Conservation (phyloP, 2,329 filamentous ascomycete genomes). For the Furcasterigmium sp. region DNA sequence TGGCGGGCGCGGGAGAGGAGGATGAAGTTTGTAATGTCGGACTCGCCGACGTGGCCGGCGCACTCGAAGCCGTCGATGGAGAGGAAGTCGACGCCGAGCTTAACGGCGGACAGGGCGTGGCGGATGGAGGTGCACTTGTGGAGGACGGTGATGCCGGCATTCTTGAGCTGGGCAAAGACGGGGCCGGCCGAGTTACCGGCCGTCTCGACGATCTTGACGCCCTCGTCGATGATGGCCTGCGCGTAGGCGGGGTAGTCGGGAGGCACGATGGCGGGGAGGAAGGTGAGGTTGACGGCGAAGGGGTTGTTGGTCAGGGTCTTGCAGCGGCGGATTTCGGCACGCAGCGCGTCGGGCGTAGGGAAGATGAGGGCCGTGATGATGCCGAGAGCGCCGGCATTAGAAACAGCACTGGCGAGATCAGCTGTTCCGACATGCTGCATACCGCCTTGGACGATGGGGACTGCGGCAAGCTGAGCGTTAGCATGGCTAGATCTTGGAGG, state of each 20-base stretch:
- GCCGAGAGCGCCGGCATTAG: constrained; percentile 76
- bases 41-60: constrained; percentile 82
- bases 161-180: constrained; percentile 84
- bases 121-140: constrained; percentile 98
- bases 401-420: constrained; percentile 70
- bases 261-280: constrained; percentile 82
- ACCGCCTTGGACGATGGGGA: constrained; percentile 79
- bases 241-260: constrained; percentile 92
- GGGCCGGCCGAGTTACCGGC: constrained; percentile 85
- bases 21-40: constrained; percentile 85
- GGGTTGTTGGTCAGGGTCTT: constrained; percentile 71
- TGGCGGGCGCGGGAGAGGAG: constrained; percentile 82
- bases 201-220: constrained; percentile 85
- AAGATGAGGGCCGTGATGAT: constrained; percentile 88
- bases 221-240: constrained; percentile 88
- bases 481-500: neutral
- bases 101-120: constrained; percentile 85
- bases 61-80: constrained; percentile 98
- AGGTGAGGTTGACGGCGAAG: constrained; percentile 93
- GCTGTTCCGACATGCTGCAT: constrained; percentile 86
- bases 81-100: constrained; percentile 93
- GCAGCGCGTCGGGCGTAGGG: constrained; percentile 84
- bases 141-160: constrained; percentile 69
- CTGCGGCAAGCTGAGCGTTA: constrained; percentile 29
- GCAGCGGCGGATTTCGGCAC: constrained; percentile 87